Percentiles rank a stretch among this genome's conserved stretches.
Conservation (phyloP, 2,329 filamentous ascomycete genomes). For the Pochonia chlamydosporia region DNA sequence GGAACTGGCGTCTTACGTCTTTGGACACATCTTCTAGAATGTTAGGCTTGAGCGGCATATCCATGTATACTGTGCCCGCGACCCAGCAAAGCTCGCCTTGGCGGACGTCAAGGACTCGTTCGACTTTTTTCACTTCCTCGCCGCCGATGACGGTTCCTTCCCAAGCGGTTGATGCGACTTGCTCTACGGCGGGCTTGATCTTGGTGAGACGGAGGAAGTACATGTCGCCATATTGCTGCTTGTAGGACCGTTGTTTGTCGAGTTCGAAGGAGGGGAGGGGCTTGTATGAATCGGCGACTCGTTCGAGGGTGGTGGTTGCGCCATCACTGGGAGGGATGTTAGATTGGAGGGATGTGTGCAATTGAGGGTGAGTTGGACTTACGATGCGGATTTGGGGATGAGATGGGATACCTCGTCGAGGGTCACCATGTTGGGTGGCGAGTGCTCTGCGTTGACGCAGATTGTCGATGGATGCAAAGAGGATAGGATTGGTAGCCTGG, state of each 20-base stretch:
- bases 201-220: conserved; percentile 89
- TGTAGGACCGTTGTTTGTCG: conserved; percentile 67
- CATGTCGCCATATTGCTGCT: conserved; percentile 96
- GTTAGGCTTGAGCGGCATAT: conserved; percentile 93
- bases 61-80: conserved; percentile 90
- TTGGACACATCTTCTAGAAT: conserved; percentile 93
- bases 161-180: conserved; percentile 71
- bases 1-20: conserved; percentile 52
- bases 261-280: conserved; percentile 71
- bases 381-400: conserved; percentile 28
- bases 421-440: conserved; percentile 24
- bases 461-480: background rate
- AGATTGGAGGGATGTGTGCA: background rate
- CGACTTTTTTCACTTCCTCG: conserved; percentile 68
- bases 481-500: background rate
- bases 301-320: conserved; percentile 38
- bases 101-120: conserved; percentile 88
- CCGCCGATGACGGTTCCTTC: conserved; percentile 69
- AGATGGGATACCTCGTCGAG: conserved; percentile 27
- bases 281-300: conserved; percentile 58
- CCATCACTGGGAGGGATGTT: conserved; percentile 20
- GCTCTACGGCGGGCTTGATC: conserved; percentile 78
- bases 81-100: conserved; percentile 97
- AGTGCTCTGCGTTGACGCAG: background rate
- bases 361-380: conserved; percentile 9